phyloP scores from a whole-genome alignment of 352 stramenopile species.

The Pythium plurisporium region DNA sequence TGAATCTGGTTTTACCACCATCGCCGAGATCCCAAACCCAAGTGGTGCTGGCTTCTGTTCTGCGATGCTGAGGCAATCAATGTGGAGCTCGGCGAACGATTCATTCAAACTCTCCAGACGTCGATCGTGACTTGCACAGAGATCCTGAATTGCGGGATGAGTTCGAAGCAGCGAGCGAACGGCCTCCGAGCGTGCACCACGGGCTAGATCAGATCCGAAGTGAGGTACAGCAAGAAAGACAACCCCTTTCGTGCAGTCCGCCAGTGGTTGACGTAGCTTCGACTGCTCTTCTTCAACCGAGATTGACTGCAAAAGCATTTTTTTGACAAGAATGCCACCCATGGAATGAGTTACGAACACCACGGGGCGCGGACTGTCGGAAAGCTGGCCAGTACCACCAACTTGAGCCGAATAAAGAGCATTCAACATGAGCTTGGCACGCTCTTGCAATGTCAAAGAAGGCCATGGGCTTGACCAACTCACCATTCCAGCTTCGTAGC shows the following conservation, averaged over 20 bases:
- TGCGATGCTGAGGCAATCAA: conserved; percentile 70
- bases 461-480: conserved; percentile 85
- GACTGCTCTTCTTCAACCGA: neutral
- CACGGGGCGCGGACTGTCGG: conserved; percentile 33
- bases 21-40: conserved; percentile 60
- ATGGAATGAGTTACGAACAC: conserved; percentile 88
- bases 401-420: conserved; percentile 68
- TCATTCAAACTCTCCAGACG: conserved; percentile 65
- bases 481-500: conserved; percentile 80
- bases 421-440: conserved; percentile 63
- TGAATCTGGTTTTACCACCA: conserved; percentile 75
- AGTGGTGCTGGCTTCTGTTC: conserved; percentile 58
- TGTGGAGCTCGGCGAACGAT: conserved; percentile 52
- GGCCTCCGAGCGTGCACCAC: conserved; percentile 56
- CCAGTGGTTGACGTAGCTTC: conserved; percentile 14
- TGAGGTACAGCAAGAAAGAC: conserved; percentile 83
- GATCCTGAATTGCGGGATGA: conserved; percentile 69
- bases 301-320: conserved; percentile 49
- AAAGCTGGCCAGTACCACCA: conserved; percentile 19
- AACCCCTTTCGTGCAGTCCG: conserved; percentile 44
- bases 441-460: conserved; percentile 73
- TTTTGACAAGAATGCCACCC: conserved; percentile 82
- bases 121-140: conserved; percentile 47
- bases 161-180: conserved; percentile 67
- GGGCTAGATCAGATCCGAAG: conserved; percentile 74